A percentile compares a stretch with the other conserved stretches of the same genome.
Evolutionary conservation across 768 basidiomycete genomes (phyloP).

Genomic region (Pulveroboletus sp.): DNA sequence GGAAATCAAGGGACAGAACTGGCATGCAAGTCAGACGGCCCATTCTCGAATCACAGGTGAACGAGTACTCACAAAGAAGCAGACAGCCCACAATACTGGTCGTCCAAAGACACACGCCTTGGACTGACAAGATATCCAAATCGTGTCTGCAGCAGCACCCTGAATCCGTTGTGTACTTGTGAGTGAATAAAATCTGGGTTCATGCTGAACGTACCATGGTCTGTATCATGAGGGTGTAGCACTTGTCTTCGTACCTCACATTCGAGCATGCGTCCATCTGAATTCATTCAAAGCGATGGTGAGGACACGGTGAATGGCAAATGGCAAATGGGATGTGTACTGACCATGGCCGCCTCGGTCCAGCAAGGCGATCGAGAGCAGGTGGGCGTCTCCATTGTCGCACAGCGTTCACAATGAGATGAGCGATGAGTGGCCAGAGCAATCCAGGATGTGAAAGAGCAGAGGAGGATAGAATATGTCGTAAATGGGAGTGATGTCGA

Average conservation of each 20-base stretch:
- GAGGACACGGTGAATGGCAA: background rate
- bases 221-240: conserved; percentile 1
- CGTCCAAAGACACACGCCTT: background rate
- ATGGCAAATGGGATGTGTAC: background rate
- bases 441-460: background rate
- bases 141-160: background rate
- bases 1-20: conserved; percentile 22
- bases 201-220: background rate
- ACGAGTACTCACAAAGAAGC: conserved; percentile 18
- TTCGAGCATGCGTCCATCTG: conserved; percentile 8
- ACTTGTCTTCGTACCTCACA: background rate
- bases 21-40: background rate
- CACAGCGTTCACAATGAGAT: background rate
- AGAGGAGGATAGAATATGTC: background rate
- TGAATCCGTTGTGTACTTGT: background rate
- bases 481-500: background rate
- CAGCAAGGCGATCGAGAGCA: background rate
- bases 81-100: conserved; percentile 15
- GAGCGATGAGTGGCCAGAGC: background rate
- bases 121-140: conserved; percentile 6
- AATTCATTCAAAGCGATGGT: background rate
- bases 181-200: background rate
- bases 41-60: background rate
- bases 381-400: conserved; percentile 9
- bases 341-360: conserved; percentile 8